Conservation (phyloP, 2,329 filamentous ascomycete species). For the Exophiala oligosperma region DNA sequence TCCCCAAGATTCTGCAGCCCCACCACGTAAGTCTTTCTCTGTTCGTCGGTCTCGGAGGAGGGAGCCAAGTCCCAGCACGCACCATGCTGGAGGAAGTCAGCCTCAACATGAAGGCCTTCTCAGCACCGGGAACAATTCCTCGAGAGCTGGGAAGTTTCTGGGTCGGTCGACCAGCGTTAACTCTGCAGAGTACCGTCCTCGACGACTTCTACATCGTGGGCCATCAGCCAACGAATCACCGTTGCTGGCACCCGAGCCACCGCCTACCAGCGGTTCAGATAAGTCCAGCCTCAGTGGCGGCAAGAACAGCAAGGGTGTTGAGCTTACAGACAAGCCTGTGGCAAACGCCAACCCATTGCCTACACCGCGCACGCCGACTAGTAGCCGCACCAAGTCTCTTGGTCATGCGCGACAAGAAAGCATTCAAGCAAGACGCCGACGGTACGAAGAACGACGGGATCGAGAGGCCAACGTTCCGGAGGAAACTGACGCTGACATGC, state of each 20-base stretch:
- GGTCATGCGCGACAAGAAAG: constrained; percentile 88
- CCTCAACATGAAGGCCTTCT: constrained; percentile 77
- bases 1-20: constrained; percentile 63
- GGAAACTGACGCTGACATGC: constrained; percentile 81
- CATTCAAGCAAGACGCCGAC: constrained; percentile 79
- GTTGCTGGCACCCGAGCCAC: constrained; percentile 61
- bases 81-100: constrained; percentile 61
- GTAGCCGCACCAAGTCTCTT: constrained; percentile 76
- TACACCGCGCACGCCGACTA: constrained; percentile 60
- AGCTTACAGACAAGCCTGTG: constrained; percentile 48
- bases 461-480: constrained; percentile 80
- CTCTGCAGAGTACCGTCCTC: constrained; percentile 72
- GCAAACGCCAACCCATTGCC: constrained; percentile 54
- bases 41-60: constrained; percentile 64
- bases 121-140: constrained; percentile 55
- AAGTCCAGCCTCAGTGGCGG: constrained; percentile 59
- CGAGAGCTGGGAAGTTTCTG: constrained; percentile 67
- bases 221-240: constrained; percentile 54
- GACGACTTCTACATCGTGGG: constrained; percentile 59
- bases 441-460: constrained; percentile 60
- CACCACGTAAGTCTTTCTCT: constrained; percentile 84
- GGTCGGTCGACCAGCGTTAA: constrained; percentile 90
- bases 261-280: constrained; percentile 76
- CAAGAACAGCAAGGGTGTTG: constrained; percentile 37
- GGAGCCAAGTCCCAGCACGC: constrained; percentile 53